Evolutionary conservation across 169 alveolate genomes (phyloP).

Genomic region (Plasmodium chabaudi): DNA sequence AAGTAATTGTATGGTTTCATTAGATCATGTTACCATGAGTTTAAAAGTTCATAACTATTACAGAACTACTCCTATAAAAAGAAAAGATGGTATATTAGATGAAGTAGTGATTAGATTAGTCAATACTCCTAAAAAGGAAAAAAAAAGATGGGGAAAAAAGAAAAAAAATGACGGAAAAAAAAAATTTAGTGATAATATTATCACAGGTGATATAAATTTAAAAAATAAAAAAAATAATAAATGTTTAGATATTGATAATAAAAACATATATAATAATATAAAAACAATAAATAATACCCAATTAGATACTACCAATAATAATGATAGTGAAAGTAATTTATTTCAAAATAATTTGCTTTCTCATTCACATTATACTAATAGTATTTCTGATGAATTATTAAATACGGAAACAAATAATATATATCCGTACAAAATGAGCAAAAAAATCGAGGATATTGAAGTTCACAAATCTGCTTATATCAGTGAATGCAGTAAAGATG

Average conservation of each 20-base stretch:
- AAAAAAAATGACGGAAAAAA: conserved; percentile 33
- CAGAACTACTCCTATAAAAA: conserved; percentile 22
- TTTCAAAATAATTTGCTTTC: neutral
- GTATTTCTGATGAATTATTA: conserved; percentile 24
- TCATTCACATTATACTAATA: conserved; percentile 38
- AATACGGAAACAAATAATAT: conserved; percentile 38
- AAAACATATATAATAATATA: conserved; percentile 20
- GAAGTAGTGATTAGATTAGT: conserved; percentile 61
- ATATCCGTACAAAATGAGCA: conserved; percentile 47
- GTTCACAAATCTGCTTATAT: conserved; percentile 26
- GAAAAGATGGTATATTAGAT: conserved; percentile 38
- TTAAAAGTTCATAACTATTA: conserved; percentile 58
- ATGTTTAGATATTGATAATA: conserved; percentile 26
- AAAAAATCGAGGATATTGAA: conserved; percentile 12
- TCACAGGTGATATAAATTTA: conserved; percentile 19
- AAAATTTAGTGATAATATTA: neutral
- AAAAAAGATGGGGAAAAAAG: conserved; percentile 38
- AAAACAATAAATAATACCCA: neutral
- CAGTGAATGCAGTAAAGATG: conserved; percentile 5
- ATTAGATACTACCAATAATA: neutral
- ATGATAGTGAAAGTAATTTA: neutral
- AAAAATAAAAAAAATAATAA: conserved; percentile 38
- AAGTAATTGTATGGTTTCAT: conserved; percentile 59
- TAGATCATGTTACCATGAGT: conserved; percentile 76
- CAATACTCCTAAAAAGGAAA: conserved; percentile 37